A percentile compares a stretch with the other conserved stretches of the same genome.
Conservation (phyloP, 495 filamentous ascomycete genomes). For the Parathielavia appendiculata region DNA sequence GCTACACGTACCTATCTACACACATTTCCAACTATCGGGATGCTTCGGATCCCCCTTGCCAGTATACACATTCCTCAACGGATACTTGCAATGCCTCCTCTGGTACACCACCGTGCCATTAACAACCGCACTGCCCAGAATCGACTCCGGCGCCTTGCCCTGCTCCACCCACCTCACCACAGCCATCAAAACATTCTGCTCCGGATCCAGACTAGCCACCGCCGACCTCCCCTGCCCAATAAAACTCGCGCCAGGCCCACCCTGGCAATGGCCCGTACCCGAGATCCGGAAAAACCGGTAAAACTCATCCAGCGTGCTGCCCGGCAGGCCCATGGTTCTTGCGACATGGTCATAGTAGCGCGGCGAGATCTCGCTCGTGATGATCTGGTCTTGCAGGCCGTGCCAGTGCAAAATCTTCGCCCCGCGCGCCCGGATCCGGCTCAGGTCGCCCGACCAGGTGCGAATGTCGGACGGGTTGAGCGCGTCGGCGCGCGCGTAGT, state of each 20-base stretch:
- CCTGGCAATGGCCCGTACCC: slow-evolving; percentile 44
- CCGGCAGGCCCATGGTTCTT: slow-evolving; percentile 27
- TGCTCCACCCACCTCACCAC: slow-evolving; percentile 53
- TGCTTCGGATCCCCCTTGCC: slow-evolving; percentile 2
- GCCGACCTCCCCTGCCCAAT: slow-evolving; percentile 13
- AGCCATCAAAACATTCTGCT: slow-evolving; percentile 46
- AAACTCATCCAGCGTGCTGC: slow-evolving; percentile 14
- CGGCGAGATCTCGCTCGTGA: slow-evolving; percentile 41
- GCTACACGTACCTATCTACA: not conserved
- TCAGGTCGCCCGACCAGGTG: slow-evolving; percentile 41
- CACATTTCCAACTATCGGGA: slow-evolving; percentile 4
- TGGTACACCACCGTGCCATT: not conserved
- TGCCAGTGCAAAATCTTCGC: slow-evolving; percentile 57
- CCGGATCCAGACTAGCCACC: slow-evolving; percentile 31
- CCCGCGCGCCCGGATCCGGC: slow-evolving; percentile 39
- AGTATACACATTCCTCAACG: not conserved
- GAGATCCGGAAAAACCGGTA: slow-evolving; percentile 44
- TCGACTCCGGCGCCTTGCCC: slow-evolving; percentile 34
- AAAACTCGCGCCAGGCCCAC: slow-evolving; percentile 13
- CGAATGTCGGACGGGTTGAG: slow-evolving; percentile 9
- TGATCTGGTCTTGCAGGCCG: slow-evolving; percentile 48
- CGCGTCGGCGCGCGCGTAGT: not conserved
- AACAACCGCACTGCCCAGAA: slow-evolving; percentile 43
- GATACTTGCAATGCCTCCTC: slow-evolving; percentile 7
- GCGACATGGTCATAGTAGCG: slow-evolving; percentile 43